phyloP scores from a whole-genome alignment of 768 basidiomycete genomes.

The Thelephora ganbajun region DNA sequence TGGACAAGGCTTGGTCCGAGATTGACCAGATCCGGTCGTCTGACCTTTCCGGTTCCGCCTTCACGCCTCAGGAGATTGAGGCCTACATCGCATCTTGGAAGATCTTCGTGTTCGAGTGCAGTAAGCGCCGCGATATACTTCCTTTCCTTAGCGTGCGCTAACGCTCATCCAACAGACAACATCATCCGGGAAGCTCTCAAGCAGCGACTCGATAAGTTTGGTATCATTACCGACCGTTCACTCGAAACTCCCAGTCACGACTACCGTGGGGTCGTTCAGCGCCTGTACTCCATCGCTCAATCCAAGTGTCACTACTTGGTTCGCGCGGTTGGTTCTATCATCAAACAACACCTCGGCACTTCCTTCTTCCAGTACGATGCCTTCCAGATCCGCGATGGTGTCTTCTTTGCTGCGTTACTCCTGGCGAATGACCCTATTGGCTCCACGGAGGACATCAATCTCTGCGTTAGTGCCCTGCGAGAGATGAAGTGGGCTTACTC shows the following conservation, averaged over 20 bases:
- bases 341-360: constrained; percentile 33
- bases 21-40: constrained; percentile 50
- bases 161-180: constrained; percentile 38
- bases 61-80: constrained; percentile 39
- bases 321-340: constrained; percentile 31
- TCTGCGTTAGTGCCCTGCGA: constrained; percentile 60
- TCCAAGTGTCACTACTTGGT: constrained; percentile 31
- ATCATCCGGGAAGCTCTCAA: constrained; percentile 76
- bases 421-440: constrained; percentile 41
- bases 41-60: constrained; percentile 19
- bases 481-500: constrained; percentile 78
- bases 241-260: neutral
- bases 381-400: constrained; percentile 76
- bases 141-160: neutral
- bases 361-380: constrained; percentile 75
- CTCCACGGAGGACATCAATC: constrained; percentile 33
- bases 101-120: constrained; percentile 86
- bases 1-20: constrained; percentile 76
- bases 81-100: constrained; percentile 43
- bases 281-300: constrained; percentile 28
- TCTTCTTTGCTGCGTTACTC: constrained; percentile 74
- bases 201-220: constrained; percentile 27
- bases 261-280: constrained; percentile 16
- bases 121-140: constrained; percentile 27
- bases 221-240: constrained; percentile 9